Percentiles rank a stretch among this genome's conserved stretches.
phyloP scores from a whole-genome alignment of 371 early-diverging fungal species.

The Lichtheimia ramosa region DNA sequence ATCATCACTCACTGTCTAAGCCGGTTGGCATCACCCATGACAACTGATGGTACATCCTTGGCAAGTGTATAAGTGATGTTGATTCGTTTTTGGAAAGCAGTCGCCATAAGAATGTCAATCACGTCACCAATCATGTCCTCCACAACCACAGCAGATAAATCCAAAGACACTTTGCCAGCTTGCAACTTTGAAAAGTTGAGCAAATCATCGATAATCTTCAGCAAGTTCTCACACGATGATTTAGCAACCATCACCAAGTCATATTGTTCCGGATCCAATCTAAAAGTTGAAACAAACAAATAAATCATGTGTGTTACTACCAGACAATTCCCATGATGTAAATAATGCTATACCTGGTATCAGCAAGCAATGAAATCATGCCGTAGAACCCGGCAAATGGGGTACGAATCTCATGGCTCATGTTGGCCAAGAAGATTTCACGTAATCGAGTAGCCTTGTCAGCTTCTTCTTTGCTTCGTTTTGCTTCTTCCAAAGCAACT shows the following conservation, averaged over 20 bases:
- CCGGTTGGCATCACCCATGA: slow-evolving; percentile 51
- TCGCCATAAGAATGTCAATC: slow-evolving; percentile 51
- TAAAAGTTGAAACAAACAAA: not conserved
- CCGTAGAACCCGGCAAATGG: slow-evolving; percentile 63
- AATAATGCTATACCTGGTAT: slow-evolving; percentile 25
- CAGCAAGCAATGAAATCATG: slow-evolving; percentile 57
- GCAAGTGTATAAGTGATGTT: slow-evolving; percentile 46
- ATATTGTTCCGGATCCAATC: slow-evolving; percentile 51
- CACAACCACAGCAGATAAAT: slow-evolving; percentile 44
- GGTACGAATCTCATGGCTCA: slow-evolving; percentile 57
- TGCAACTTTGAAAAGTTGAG: slow-evolving; percentile 66
- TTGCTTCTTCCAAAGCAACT: slow-evolving; percentile 40
- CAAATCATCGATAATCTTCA: slow-evolving; percentile 65
- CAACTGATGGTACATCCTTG: slow-evolving; percentile 30
- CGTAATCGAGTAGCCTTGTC: slow-evolving; percentile 38
- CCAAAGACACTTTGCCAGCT: slow-evolving; percentile 60
- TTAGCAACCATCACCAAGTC: slow-evolving; percentile 63
- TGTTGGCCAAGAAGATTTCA: slow-evolving; percentile 61
- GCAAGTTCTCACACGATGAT: slow-evolving; percentile 55
- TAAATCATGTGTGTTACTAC: not conserved
- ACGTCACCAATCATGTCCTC: slow-evolving; percentile 59
- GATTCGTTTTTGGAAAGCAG: slow-evolving; percentile 52
- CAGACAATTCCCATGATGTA: not conserved
- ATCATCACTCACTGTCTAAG: slow-evolving; percentile 29
- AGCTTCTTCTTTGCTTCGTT: slow-evolving; percentile 46